phyloP scores from a whole-genome alignment of 768 basidiomycete genomes.

The Termitomyces sp. region DNA sequence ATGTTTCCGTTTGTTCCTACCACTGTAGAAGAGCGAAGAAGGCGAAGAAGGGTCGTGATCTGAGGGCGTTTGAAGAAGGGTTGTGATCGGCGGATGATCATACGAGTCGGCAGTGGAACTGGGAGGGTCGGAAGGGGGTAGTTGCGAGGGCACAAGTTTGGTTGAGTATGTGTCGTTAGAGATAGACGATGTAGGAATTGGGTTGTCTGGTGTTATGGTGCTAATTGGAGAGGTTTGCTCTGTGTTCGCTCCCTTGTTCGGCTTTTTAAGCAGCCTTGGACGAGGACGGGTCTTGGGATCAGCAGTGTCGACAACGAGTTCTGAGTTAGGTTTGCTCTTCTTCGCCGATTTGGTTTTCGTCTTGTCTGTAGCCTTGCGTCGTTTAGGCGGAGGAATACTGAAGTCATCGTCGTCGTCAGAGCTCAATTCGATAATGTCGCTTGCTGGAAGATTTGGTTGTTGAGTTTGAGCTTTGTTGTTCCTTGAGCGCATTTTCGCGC shows the following conservation, averaged over 20 bases:
- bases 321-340: conserved; percentile 13
- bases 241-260: not conserved
- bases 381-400: conserved; percentile 23
- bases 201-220: conserved; percentile 3
- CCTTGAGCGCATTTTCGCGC: conserved; percentile 53
- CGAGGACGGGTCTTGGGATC: conserved; percentile 7
- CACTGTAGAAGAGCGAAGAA: conserved; percentile 20
- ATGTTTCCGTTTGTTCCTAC: conserved; percentile 15
- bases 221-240: conserved; percentile 3
- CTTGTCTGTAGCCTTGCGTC: conserved; percentile 12
- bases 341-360: conserved; percentile 22
- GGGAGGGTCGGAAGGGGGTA: conserved; percentile 33
- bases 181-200: conserved; percentile 17
- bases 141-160: conserved; percentile 18
- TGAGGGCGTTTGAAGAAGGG: conserved; percentile 21
- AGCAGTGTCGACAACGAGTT: conserved; percentile 10
- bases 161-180: conserved; percentile 5
- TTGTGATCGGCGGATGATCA: conserved; percentile 31
- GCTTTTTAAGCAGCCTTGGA: conserved; percentile 6
- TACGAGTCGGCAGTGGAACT: conserved; percentile 22
- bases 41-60: conserved; percentile 25
- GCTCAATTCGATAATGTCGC: conserved; percentile 42
- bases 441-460: conserved; percentile 1
- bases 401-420: conserved; percentile 38
- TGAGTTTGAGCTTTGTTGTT: conserved; percentile 20